Conservation (phyloP, 2,329 filamentous ascomycete species). For the Emericellopsis atlantica region DNA sequence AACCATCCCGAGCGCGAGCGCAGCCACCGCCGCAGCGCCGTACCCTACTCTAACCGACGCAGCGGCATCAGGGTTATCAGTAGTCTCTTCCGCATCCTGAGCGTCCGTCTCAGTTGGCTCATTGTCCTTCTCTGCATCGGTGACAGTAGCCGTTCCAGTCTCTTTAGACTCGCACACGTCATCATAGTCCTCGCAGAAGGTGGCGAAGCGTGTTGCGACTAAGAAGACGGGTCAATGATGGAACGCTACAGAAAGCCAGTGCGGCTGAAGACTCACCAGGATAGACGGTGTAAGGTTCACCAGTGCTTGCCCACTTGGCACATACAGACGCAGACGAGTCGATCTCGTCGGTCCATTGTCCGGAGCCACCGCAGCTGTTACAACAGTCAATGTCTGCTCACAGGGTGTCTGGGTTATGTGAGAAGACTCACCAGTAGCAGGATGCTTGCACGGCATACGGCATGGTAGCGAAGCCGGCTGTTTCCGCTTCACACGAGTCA, state of each 20-base stretch:
- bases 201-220: constrained; percentile 16
- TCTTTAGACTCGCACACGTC: constrained; percentile 10
- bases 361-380: constrained; percentile 6
- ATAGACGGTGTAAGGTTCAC: constrained; percentile 12
- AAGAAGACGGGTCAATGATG: no score
- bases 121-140: neutral
- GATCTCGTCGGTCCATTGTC: constrained; percentile 16
- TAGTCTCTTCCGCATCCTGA: neutral
- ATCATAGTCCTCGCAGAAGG: constrained; percentile 15
- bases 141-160: constrained; percentile 5
- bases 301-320: constrained; percentile 14
- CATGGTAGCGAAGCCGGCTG: constrained; percentile 11
- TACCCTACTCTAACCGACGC: constrained; percentile 6
- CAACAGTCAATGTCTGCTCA: constrained; percentile 10
- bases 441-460: constrained; percentile 13
- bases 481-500: constrained; percentile 11
- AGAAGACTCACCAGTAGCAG: constrained; percentile 17
- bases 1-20: constrained; percentile 9
- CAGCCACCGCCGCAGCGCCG: constrained; percentile 9
- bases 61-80: neutral
- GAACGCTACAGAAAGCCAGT: neutral
- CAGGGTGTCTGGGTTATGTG: neutral
- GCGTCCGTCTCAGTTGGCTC: constrained; percentile 9
- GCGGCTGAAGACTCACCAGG: constrained; percentile 7
- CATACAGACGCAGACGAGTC: constrained; percentile 16